Percentiles rank a stretch among this genome's conserved stretches.
These are phyloP conservation scores for Claviceps sp. DNA, from an alignment of 2,329 filamentous ascomycete genomes.

Conservation along the genomic window DNA sequence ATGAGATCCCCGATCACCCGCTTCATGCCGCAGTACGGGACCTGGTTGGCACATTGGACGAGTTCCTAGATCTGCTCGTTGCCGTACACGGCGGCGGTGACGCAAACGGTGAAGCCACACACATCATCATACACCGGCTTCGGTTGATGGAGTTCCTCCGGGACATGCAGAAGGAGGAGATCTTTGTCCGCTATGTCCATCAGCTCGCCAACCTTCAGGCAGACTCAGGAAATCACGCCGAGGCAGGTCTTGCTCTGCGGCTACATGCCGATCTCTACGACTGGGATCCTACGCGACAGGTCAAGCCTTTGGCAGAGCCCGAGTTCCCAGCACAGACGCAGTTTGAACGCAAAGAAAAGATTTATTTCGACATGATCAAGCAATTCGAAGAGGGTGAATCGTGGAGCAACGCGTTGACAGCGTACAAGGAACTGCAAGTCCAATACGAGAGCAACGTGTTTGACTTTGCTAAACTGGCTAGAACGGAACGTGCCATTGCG, in stretches of 20 bases:
- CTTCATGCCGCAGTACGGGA: slow-evolving; percentile 65
- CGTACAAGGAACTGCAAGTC: slow-evolving; percentile 80
- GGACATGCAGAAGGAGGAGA: slow-evolving; percentile 94
- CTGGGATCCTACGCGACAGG: slow-evolving; percentile 63
- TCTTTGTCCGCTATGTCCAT: slow-evolving; percentile 91
- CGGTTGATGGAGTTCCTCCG: slow-evolving; percentile 91
- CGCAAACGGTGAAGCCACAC: slow-evolving; percentile 57
- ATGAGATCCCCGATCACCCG: slow-evolving; percentile 53
- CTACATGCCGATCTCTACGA: slow-evolving; percentile 88
- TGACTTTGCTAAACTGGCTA: slow-evolving; percentile 83
- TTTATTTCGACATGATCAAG: slow-evolving; percentile 93
- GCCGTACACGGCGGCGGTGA: slow-evolving; percentile 76
- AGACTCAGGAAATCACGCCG: slow-evolving; percentile 63
- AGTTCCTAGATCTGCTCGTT: slow-evolving; percentile 80
- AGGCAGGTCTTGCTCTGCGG: slow-evolving; percentile 77
- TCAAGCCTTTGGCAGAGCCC: slow-evolving; percentile 57
- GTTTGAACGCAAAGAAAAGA: slow-evolving; percentile 82
- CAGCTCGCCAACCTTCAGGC: slow-evolving; percentile 72
- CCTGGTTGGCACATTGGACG: slow-evolving; percentile 73
- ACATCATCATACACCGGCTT: slow-evolving; percentile 68
- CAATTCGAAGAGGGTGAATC: slow-evolving; percentile 89
- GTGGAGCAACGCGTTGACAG: slow-evolving; percentile 76
- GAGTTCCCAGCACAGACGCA: slow-evolving; percentile 70
- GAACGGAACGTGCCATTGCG: slow-evolving; percentile 80
- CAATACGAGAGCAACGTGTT: slow-evolving; percentile 86